Evolutionary conservation across 1,284 basidiomycete genomes (phyloP).

Genomic region (Mycosarcoma mackinlayi): DNA sequence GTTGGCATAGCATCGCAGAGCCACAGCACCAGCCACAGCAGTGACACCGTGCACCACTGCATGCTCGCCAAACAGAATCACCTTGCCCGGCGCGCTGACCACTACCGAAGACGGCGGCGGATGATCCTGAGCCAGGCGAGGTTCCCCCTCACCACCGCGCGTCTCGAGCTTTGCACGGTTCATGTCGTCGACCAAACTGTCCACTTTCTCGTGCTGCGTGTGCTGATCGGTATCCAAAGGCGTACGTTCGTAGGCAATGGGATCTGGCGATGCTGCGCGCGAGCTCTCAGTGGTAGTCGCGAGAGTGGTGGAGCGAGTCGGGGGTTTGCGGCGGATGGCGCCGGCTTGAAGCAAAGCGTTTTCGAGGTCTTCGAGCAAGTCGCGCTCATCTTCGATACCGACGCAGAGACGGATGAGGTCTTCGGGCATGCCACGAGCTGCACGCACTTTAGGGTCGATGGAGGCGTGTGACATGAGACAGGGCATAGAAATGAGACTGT

Average conservation of each 20-base stretch:
- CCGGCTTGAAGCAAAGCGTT: conserved; percentile 90
- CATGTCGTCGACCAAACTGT: conserved; percentile 47
- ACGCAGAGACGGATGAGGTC: conserved; percentile 97
- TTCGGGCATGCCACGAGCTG: conserved; percentile 92
- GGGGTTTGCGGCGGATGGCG: conserved; percentile 74
- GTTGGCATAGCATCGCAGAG: conserved; percentile 92
- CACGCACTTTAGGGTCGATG: conserved; percentile 91
- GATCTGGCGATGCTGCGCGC: conserved; percentile 45
- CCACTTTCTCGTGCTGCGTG: conserved; percentile 35
- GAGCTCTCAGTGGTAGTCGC: conserved; percentile 27
- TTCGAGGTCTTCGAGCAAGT: conserved; percentile 94
- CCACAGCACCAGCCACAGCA: conserved; percentile 92
- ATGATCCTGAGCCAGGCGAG: conserved; percentile 13
- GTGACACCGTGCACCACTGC: conserved; percentile 98
- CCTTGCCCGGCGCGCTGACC: conserved; percentile 84
- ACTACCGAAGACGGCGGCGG: conserved; percentile 53
- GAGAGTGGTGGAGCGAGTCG: conserved; percentile 1
- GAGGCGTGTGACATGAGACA: conserved; percentile 99
- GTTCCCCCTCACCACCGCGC: conserved; percentile 59
- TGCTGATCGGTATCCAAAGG: conserved; percentile 35
- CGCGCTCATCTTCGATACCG: conserved; percentile 93
- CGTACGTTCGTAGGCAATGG: conserved; percentile 32
- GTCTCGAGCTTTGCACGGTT: conserved; percentile 57
- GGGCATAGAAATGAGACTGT: conserved; percentile 98
- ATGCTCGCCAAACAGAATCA: conserved; percentile 98